These are phyloP conservation scores for Globisporangium takayamanum DNA, from an alignment of 352 stramenopile species.

Conservation along the genomic window DNA sequence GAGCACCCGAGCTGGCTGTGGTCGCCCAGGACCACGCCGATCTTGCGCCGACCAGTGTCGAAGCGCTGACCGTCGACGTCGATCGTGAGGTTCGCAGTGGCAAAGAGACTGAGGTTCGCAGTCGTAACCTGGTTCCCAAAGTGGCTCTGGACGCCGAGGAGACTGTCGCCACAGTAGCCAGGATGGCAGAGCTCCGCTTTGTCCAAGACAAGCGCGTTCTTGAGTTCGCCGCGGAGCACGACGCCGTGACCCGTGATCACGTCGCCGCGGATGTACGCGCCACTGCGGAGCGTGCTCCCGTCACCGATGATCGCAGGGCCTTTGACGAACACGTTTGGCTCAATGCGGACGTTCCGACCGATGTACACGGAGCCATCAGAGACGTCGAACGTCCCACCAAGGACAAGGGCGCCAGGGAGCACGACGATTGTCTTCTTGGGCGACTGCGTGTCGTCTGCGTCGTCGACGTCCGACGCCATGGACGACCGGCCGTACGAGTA, in stretches of 20 bases:
- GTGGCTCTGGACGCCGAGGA: constrained; percentile 71
- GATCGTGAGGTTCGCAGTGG: constrained; percentile 22
- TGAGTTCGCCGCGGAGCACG: constrained; percentile 61
- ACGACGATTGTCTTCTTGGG: constrained; percentile 50
- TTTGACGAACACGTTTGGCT: constrained; percentile 66
- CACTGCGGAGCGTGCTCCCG: constrained; percentile 48
- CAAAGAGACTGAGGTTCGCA: constrained; percentile 62
- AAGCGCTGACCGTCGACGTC: constrained; percentile 32
- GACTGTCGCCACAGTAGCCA: constrained; percentile 67
- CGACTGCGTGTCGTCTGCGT: constrained; percentile 12
- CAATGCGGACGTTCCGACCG: constrained; percentile 51
- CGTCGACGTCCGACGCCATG: constrained; percentile 18
- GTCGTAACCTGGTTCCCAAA: constrained; percentile 83
- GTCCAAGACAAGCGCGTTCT: constrained; percentile 70
- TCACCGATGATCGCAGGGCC: constrained; percentile 70
- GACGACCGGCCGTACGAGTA: constrained; percentile 29
- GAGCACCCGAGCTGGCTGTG: constrained; percentile 67
- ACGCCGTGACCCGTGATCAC: constrained; percentile 55
- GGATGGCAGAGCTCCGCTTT: constrained; percentile 66
- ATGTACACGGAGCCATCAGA: constrained; percentile 64
- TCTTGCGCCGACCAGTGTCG: constrained; percentile 61
- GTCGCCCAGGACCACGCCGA: constrained; percentile 67
- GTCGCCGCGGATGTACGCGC: constrained; percentile 64
- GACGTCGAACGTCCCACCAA: constrained; percentile 64
- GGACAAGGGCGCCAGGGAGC: constrained; percentile 28